Conservation (phyloP, 192 early-diverging fungal genomes). For the Ambispora gerdemannii region DNA sequence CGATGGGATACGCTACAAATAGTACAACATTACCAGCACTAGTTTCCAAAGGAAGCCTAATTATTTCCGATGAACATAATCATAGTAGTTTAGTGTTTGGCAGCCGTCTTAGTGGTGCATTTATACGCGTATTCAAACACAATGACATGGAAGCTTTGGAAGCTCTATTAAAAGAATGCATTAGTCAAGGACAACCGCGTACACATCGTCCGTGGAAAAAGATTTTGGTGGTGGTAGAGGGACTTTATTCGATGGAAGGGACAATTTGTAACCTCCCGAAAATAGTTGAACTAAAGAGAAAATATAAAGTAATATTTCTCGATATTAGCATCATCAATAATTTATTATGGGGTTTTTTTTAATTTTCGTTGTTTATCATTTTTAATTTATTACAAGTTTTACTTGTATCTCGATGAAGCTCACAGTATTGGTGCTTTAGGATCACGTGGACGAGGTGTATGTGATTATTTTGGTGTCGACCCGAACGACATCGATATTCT, state of each 20-base stretch:
- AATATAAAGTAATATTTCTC: conserved; percentile 67
- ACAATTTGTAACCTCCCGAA: conserved; percentile 84
- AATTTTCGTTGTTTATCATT: background rate
- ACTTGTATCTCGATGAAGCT: conserved; percentile 96
- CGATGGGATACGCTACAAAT: conserved; percentile 98
- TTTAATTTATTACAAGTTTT: conserved; percentile 55
- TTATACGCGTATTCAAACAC: conserved; percentile 91
- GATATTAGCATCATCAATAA: background rate
- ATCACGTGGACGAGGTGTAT: conserved; percentile 89
- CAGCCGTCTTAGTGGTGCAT: conserved; percentile 85
- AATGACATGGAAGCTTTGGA: conserved; percentile 84
- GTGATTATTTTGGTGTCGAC: conserved; percentile 93
- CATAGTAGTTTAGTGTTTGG: conserved; percentile 94
- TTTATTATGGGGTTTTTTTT: background rate
- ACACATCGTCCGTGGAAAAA: conserved; percentile 99
- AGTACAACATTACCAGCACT: conserved; percentile 90
- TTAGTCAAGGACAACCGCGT: conserved; percentile 93
- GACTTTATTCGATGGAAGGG: conserved; percentile 98
- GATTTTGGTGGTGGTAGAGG: conserved; percentile 94
- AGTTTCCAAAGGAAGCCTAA: conserved; percentile 79
- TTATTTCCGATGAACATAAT: conserved; percentile 95
- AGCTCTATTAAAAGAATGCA: conserved; percentile 74
- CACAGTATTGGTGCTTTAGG: conserved; percentile 95
- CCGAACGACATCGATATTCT: conserved; percentile 87
- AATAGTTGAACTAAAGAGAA: conserved; percentile 81